phyloP scores from a whole-genome alignment of 1,139 yeast genomes.

The Saccharomycopsis crataegensis region DNA sequence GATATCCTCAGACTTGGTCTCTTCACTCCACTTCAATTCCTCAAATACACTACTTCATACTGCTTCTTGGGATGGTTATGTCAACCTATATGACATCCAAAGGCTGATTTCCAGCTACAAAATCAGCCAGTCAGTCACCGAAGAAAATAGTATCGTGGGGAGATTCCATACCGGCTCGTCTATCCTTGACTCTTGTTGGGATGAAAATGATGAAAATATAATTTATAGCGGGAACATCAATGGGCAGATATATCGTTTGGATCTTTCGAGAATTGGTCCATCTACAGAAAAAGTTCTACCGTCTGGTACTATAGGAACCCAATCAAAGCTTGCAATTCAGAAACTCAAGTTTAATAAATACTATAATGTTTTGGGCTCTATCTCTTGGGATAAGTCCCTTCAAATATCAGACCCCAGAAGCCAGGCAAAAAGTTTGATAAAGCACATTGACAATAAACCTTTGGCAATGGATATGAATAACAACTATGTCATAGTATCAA shows the following conservation, averaged over 20 bases:
- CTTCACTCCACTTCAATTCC: slow-evolving; percentile 12
- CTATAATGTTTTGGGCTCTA: slow-evolving; percentile 6
- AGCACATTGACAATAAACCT: slow-evolving; percentile 35
- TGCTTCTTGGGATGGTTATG: slow-evolving; percentile 17
- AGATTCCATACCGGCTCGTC: slow-evolving; percentile 7
- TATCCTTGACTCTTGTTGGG: slow-evolving; percentile 17
- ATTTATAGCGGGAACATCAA: slow-evolving; percentile 17
- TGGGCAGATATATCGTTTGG: slow-evolving; percentile 13
- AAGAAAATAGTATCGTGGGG: not conserved
- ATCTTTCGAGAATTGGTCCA: not conserved
- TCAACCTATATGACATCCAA: slow-evolving; percentile 6
- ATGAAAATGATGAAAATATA: not conserved
- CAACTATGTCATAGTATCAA: slow-evolving; percentile 46
- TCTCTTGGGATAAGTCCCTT: slow-evolving; percentile 16
- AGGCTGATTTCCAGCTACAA: not conserved
- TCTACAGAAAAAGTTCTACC: not conserved
- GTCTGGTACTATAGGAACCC: not conserved
- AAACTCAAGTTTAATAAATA: not conserved
- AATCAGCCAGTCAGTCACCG: not conserved
- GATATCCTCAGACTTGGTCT: slow-evolving; percentile 11
- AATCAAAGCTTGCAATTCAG: slow-evolving; percentile 8
- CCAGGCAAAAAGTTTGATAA: not conserved
- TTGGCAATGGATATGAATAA: slow-evolving; percentile 55
- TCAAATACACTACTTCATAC: not conserved
- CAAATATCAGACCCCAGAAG: slow-evolving; percentile 7